These are phyloP conservation scores for Cicer cuneatum DNA, from an alignment of 306 rosid species.

Conservation along the genomic window DNA sequence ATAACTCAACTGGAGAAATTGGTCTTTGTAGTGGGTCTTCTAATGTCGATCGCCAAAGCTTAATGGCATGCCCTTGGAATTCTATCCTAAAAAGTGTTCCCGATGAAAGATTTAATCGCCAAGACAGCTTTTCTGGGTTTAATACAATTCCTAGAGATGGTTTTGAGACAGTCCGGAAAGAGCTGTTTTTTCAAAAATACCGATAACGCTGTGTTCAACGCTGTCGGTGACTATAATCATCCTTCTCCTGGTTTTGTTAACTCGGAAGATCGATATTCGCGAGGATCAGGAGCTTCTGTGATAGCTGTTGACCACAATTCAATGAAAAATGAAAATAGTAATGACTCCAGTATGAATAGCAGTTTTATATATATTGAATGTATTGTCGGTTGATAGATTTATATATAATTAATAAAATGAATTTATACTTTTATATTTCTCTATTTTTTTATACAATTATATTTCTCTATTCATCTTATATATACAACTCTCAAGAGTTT, in stretches of 20 bases:
- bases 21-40: conserved; percentile 48
- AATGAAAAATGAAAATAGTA: conserved; percentile 42
- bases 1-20: conserved; percentile 46
- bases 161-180: conserved; percentile 31
- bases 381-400: too few relatives aligned
- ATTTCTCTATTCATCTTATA: too few relatives aligned
- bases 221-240: conserved; percentile 7
- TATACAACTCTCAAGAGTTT: too few relatives aligned
- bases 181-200: conserved; percentile 21
- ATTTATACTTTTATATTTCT: too few relatives aligned
- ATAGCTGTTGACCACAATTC: conserved; percentile 45
- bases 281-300: conserved; percentile 52
- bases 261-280: conserved; percentile 53
- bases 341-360: conserved; percentile 42
- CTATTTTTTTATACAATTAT: too few relatives aligned
- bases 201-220: conserved; percentile 21
- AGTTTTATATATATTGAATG: too few relatives aligned
- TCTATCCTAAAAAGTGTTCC: conserved; percentile 47
- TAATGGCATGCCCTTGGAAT: conserved; percentile 51
- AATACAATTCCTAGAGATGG: conserved; percentile 39
- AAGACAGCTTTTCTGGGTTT: conserved; percentile 44
- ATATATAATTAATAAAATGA: too few relatives aligned
- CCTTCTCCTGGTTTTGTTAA: conserved; percentile 54
- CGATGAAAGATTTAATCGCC: conserved; percentile 40
- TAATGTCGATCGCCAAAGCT: conserved; percentile 44